Evolutionary conservation across 192 early-diverging fungal genomes (phyloP), one percentile per base, ranked within the genome.

Genomic region (Oehlia diaphana): DNA sequence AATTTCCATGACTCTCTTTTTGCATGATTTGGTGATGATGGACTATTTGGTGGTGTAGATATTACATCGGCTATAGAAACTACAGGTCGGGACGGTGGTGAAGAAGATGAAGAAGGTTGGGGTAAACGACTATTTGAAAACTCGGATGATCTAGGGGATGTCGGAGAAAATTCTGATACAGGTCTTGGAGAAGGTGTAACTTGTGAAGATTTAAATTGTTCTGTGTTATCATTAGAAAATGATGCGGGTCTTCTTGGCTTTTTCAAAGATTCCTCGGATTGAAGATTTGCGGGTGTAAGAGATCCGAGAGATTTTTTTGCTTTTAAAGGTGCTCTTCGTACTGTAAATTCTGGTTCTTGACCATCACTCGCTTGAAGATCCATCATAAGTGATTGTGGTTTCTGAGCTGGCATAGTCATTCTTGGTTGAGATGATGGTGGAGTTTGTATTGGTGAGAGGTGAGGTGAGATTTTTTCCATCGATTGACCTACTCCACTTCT

Each of bases 1-100:
- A 78, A n/a, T 9, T 42, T 42, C 76, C 76, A 78, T 31, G 76
- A 78, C 21, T 78, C 76, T 50, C 47, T 49, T 67, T 65, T 65
- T 58, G 13, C 28, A 3, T 13, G 7, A 37, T n/a, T 49, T 76
- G 74, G 21, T 12, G 74, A 64, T 26, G 23, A 16, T 21, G 76
- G 62, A 47, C 21, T 77, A 49, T 44, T 75, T 23, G 74, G 35
- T 63, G 74, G 74, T 4, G 58, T 37, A 13, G 35, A n/a, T 4
- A 50, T 50, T 72, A n/a, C 42, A 65, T 14, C 10, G 14, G n/a
- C 9, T 23, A 47, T 26, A n/a, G 19, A 9, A 69, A 35, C 33
- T 7, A 13, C 14, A n/a, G 37, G 31, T 53, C 44, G 72, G 3
- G 74, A n/a, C 44, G 74, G 6, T 65, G 74, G 6, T 65, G 12